Conservation (phyloP, 2,329 filamentous ascomycete genomes). For the Xylaria sp. region DNA sequence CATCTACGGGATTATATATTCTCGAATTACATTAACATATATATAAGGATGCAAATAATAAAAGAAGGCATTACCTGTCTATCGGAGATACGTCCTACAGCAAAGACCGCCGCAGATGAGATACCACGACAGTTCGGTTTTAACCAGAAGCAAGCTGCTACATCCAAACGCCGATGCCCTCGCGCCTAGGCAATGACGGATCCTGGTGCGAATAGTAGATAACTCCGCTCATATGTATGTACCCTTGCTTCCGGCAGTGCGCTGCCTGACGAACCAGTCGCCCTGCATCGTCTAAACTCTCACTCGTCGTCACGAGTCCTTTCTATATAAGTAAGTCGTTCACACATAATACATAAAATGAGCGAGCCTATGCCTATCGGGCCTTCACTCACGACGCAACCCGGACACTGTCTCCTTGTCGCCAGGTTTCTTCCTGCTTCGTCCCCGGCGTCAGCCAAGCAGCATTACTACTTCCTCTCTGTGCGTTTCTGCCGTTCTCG, state of each 20-base stretch:
- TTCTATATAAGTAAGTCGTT: slow-evolving; percentile 22
- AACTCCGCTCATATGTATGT: slow-evolving; percentile 13
- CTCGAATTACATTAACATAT: not conserved
- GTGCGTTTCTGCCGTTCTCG: slow-evolving; percentile 38
- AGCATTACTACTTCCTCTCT: slow-evolving; percentile 43
- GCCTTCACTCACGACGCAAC: slow-evolving; percentile 19
- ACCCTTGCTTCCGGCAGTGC: slow-evolving; percentile 14
- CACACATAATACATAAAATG: slow-evolving; percentile 22
- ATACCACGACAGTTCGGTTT: not conserved
- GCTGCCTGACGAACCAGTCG: slow-evolving; percentile 11
- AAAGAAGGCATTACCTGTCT: not conserved
- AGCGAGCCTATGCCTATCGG: slow-evolving; percentile 3
- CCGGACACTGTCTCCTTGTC: slow-evolving; percentile 38
- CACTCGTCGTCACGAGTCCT: slow-evolving; percentile 12
- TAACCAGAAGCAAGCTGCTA: slow-evolving; percentile 11
- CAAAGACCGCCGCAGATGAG: slow-evolving; percentile 1
- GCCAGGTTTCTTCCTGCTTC: slow-evolving; percentile 83
- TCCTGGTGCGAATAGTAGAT: slow-evolving; percentile 12
- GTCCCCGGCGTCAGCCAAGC: slow-evolving; percentile 73
- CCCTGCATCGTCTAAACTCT: slow-evolving; percentile 15
- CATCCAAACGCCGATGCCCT: slow-evolving; percentile 24
- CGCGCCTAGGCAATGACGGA: slow-evolving; percentile 18
- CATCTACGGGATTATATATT: not conserved
- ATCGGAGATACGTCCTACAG: slow-evolving; percentile 5
- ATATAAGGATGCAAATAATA: not conserved